Evolutionary conservation across 2,329 filamentous ascomycete species (phyloP).

Genomic region (Microdochium nivale): DNA sequence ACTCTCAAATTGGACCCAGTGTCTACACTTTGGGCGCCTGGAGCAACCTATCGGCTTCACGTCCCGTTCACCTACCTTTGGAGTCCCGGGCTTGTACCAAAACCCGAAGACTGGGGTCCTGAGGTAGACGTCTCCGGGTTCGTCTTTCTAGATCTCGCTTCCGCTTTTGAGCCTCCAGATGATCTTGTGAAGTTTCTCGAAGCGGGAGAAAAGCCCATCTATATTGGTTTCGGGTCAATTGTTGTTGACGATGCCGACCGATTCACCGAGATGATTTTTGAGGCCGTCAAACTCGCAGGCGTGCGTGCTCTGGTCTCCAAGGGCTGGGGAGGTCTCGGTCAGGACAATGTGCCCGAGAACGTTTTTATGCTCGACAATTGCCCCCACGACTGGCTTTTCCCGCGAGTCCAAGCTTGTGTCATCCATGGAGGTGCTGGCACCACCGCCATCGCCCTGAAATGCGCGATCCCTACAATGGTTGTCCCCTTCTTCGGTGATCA

Average conservation of each 20-base stretch:
- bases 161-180: constrained; percentile 48
- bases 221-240: constrained; percentile 71
- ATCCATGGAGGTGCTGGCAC: constrained; percentile 76
- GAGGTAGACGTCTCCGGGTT: constrained; percentile 71
- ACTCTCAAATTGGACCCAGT: constrained; percentile 66
- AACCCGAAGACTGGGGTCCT: constrained; percentile 58
- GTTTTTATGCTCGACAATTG: constrained; percentile 67
- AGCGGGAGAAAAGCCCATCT: constrained; percentile 51
- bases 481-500: constrained; percentile 77
- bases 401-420: constrained; percentile 54
- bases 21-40: constrained; percentile 69
- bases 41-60: constrained; percentile 61
- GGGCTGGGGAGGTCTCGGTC: constrained; percentile 66
- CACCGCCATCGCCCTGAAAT: constrained; percentile 65
- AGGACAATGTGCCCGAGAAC: constrained; percentile 49
- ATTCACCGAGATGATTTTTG: constrained; percentile 64
- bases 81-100: constrained; percentile 58
- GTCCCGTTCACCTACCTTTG: constrained; percentile 70
- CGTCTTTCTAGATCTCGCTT: constrained; percentile 64
- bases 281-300: constrained; percentile 56
- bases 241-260: constrained; percentile 63
- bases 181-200: constrained; percentile 47
- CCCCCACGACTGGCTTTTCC: constrained; percentile 72
- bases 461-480: constrained; percentile 63
- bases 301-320: constrained; percentile 66